Percentiles rank a stretch among this genome's conserved stretches.
Evolutionary conservation across 176 grass and related monocot genomes (phyloP).

Genomic region (Eleusine indica): DNA sequence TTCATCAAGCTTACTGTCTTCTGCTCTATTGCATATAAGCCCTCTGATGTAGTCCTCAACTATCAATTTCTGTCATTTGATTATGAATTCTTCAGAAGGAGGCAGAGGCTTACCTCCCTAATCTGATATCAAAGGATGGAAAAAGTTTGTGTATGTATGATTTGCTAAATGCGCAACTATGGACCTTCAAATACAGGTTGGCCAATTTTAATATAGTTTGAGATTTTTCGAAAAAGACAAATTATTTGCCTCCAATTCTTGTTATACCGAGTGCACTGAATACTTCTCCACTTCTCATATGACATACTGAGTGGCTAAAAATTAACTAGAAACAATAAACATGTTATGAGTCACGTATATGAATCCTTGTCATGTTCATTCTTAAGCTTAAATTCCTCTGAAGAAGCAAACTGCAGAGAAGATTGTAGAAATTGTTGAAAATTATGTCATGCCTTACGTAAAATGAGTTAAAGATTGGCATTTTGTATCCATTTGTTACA

Average conservation of each 20-base stretch:
- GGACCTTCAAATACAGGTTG: slow-evolving; percentile 96
- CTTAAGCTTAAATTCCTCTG: background rate
- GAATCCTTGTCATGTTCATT: slow-evolving; percentile 7
- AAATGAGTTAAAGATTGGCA: background rate
- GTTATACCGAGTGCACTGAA: background rate
- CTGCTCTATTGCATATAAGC: slow-evolving; percentile 16
- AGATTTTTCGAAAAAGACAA: background rate
- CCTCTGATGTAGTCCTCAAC: background rate
- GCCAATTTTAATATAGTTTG: background rate
- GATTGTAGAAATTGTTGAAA: background rate
- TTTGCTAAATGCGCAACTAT: slow-evolving; percentile 64
- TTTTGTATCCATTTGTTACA: background rate
- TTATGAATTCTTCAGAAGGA: slow-evolving; percentile 66
- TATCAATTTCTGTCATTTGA: slow-evolving; percentile 12
- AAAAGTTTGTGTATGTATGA: slow-evolving; percentile 78
- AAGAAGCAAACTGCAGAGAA: slow-evolving; percentile 32
- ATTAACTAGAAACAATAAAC: background rate
- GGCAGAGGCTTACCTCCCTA: slow-evolving; percentile 75
- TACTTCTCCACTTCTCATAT: background rate
- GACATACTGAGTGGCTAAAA: background rate
- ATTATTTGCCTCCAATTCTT: background rate
- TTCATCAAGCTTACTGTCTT: background rate
- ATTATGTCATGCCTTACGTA: background rate
- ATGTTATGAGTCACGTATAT: background rate
- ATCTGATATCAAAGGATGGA: slow-evolving; percentile 71